A percentile compares a stretch with the other conserved stretches of the same genome.
Evolutionary conservation across 1,284 basidiomycete genomes (phyloP).

Genomic region (Austroboletus novae-zelandiae): DNA sequence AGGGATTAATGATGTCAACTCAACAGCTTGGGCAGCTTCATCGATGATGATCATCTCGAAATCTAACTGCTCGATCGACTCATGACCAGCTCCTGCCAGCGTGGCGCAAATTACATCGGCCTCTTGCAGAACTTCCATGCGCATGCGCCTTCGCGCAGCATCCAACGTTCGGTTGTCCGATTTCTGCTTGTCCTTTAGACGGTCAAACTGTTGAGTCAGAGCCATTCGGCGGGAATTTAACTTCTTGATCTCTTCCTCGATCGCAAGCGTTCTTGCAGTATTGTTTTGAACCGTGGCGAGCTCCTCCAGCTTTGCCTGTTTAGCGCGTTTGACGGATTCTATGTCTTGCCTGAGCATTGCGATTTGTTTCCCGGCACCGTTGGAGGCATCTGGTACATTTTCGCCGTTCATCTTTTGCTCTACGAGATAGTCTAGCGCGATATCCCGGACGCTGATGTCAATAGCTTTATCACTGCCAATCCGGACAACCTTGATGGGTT

Average conservation of each 20-base stretch:
- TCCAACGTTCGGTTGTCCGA: constrained; percentile 75
- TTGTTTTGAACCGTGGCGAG: constrained; percentile 52
- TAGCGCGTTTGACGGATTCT: constrained; percentile 60
- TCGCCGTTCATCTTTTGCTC: constrained; percentile 69
- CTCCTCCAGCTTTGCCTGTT: constrained; percentile 66
- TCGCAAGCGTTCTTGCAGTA: constrained; percentile 41
- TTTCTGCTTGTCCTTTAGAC: constrained; percentile 78
- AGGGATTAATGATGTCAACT: constrained; percentile 95
- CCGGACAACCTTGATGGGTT: constrained; percentile 81
- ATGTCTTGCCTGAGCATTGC: constrained; percentile 63
- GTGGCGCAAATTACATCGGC: constrained; percentile 96
- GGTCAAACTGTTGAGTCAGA: constrained; percentile 72
- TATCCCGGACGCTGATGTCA: constrained; percentile 81
- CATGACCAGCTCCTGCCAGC: constrained; percentile 90
- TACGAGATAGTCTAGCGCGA: constrained; percentile 85
- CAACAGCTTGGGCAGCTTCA: constrained; percentile 97
- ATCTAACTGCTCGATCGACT: constrained; percentile 79
- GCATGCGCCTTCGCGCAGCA: constrained; percentile 70
- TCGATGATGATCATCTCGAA: constrained; percentile 98
- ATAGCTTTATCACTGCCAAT: constrained; percentile 82
- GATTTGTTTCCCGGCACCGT: constrained; percentile 58
- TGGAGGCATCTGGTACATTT: constrained; percentile 38
- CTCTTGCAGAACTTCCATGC: constrained; percentile 76
- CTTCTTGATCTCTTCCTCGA: constrained; percentile 70
- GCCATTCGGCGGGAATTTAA: constrained; percentile 63